phyloP scores from a whole-genome alignment of 805 yeast genomes.

The Sugiyamaella lignohabitans region DNA sequence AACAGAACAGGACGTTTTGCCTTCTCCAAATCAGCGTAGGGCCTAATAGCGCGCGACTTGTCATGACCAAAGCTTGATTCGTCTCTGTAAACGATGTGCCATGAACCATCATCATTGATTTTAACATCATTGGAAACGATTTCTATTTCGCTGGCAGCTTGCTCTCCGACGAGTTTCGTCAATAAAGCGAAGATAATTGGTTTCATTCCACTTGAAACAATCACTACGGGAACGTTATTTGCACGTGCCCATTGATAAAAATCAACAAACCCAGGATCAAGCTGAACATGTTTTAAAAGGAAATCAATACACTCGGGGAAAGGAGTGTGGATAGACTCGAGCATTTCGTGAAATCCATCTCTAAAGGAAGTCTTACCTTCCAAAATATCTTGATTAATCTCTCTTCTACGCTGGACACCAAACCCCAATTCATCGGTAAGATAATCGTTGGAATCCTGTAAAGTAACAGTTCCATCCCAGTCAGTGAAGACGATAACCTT shows the following conservation, averaged over 20 bases:
- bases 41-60: conserved; percentile 72
- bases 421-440: conserved; percentile 86
- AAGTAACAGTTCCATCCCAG: conserved; percentile 96
- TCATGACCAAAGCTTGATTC: conserved; percentile 91
- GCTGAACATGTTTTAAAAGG: conserved; percentile 55
- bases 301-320: conserved; percentile 73
- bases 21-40: conserved; percentile 33
- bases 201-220: conserved; percentile 89
- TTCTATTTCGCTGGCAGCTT: conserved; percentile 62
- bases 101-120: conserved; percentile 47
- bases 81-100: conserved; percentile 85
- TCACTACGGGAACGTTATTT: conserved; percentile 72
- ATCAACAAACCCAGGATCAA: conserved; percentile 86
- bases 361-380: conserved; percentile 55
- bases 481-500: conserved; percentile 90
- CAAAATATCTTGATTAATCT: conserved; percentile 65
- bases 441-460: conserved; percentile 90
- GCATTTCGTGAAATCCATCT: conserved; percentile 80
- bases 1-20: conserved; percentile 58
- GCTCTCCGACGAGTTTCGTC: conserved; percentile 66
- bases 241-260: conserved; percentile 74
- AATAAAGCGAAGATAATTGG: conserved; percentile 82
- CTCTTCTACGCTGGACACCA: conserved; percentile 61
- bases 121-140: conserved; percentile 76
- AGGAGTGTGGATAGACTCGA: conserved; percentile 68